A percentile compares a stretch with the other conserved stretches of the same genome.
phyloP scores from a whole-genome alignment of 148 eudicot genomes.

The Cornus florida region DNA sequence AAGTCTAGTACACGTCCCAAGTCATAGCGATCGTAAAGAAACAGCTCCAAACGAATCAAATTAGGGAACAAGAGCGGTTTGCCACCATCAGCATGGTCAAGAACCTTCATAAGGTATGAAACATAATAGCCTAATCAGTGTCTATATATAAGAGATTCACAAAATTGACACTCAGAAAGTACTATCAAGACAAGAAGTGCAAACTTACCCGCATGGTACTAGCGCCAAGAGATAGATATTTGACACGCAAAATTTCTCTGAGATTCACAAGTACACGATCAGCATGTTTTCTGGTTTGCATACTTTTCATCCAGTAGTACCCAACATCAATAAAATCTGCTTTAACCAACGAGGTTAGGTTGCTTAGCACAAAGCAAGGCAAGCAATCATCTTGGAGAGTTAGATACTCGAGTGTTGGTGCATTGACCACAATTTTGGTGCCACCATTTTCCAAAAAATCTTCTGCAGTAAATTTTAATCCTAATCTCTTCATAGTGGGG shows the following conservation, averaged over 20 bases:
- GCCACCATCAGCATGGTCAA: neutral
- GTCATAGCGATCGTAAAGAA: neutral
- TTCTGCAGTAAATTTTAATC: too few species aligned
- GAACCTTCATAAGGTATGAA: neutral
- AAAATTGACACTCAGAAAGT: too few species aligned
- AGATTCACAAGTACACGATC: slow-evolving; percentile 5
- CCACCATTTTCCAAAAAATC: too few species aligned
- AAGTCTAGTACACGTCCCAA: slow-evolving; percentile 8
- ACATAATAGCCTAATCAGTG: too few species aligned
- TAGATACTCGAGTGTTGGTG: too few species aligned
- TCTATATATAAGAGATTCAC: too few species aligned
- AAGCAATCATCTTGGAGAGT: too few species aligned
- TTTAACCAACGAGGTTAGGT: too few species aligned
- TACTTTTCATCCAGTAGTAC: neutral
- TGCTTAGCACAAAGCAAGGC: too few species aligned
- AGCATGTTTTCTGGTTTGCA: neutral
- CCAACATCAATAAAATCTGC: neutral
- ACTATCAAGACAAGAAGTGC: neutral
- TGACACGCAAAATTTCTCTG: neutral
- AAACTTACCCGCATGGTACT: slow-evolving; percentile 8
- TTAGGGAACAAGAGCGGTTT: slow-evolving; percentile 14
- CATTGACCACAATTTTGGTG: too few species aligned
- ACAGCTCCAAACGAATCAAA: slow-evolving; percentile 14
- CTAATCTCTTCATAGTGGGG: too few species aligned
- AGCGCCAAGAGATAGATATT: neutral